phyloP scores from a whole-genome alignment of 768 basidiomycete genomes.

The Leccinum longicurvipes region DNA sequence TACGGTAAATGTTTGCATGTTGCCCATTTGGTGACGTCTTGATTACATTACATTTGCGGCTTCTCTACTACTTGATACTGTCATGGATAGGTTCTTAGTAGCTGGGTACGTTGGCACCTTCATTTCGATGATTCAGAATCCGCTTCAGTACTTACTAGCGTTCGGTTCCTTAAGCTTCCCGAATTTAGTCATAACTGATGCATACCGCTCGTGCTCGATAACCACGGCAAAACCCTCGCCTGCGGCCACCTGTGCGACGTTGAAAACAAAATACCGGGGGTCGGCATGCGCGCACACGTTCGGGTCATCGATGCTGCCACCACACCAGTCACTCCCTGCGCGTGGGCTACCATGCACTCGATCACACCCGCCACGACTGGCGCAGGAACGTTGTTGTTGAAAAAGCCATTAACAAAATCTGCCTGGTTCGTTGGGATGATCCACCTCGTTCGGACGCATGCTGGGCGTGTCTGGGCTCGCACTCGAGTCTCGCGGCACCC shows the following conservation, averaged over 20 bases:
- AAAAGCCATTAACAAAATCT: conserved; percentile 26
- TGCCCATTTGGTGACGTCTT: too few relatives aligned
- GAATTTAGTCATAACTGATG: too few relatives aligned
- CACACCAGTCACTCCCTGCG: conserved; percentile 11
- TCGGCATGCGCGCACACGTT: conserved; percentile 9
- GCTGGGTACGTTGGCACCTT: too few relatives aligned
- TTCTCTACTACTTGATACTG: too few relatives aligned
- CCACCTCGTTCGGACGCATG: background rate
- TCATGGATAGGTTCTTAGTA: too few relatives aligned
- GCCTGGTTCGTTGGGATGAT: conserved; percentile 23
- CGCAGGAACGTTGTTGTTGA: conserved; percentile 25
- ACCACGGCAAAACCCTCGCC: conserved; percentile 15
- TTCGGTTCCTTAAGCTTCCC: too few relatives aligned
- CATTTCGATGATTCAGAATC: too few relatives aligned
- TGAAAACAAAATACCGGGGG: background rate
- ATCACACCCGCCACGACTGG: conserved; percentile 25
- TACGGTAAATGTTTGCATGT: too few relatives aligned
- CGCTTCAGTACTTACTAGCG: too few relatives aligned
- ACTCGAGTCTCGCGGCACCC: background rate
- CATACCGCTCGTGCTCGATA: too few relatives aligned
- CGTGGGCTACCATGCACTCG: conserved; percentile 24
- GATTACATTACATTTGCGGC: too few relatives aligned
- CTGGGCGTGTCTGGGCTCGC: background rate
- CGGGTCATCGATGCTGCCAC: conserved; percentile 6
- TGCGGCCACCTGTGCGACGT: background rate